Evolutionary conservation across 805 yeast genomes (phyloP), one percentile per base, ranked within the genome.

Genomic region (Myxozyma lipomycoides): DNA sequence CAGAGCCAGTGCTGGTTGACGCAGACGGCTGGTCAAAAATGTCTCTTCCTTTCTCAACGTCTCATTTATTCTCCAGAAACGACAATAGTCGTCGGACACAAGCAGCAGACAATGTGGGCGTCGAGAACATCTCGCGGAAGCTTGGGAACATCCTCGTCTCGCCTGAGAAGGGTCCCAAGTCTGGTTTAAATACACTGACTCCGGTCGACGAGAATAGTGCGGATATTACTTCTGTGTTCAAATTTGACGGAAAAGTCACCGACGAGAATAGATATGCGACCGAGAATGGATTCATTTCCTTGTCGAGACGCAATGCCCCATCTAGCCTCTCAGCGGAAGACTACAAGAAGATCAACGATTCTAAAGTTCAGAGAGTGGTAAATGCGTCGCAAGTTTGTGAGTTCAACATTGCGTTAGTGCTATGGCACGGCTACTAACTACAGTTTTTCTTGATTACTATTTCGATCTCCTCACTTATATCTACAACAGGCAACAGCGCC

Each of bases 381-480:
- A 84, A 89, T 44, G 97, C 93, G 24, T 85, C 96, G 37, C 96
- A 91, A 66, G 35, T 53, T 5, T 53, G 55, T 53, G 26, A 18
- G 56, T 43, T 9, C 18, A 25, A 12, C 23, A 15, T 25, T n/a
- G 32, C 22, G 18, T 19, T 19, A 4, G 17, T 19, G 12, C n/a
- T 45, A 1, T 32, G 23, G 3, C 36, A 35, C 22, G 10, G 38
- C 6, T 7, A 40, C 17, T 6, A 22, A 5, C 21, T 5, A 24
- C n/a, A 80, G 95, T 84, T 70, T 93, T 93, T 63, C 74, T 93
- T 51, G 98, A 93, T 67, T 88, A 90, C 69, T 93, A 93, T 68
- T 91, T 96, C 70, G 98, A 93, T 67, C 82, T 86, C 81, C 84
- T 93, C 70, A 96, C 88, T 65, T 93, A 93, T 65, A 85, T 91